Base-by-base conservation (phyloP, 352 stramenopile genomes). In the Blastocystis sp. region DNA sequence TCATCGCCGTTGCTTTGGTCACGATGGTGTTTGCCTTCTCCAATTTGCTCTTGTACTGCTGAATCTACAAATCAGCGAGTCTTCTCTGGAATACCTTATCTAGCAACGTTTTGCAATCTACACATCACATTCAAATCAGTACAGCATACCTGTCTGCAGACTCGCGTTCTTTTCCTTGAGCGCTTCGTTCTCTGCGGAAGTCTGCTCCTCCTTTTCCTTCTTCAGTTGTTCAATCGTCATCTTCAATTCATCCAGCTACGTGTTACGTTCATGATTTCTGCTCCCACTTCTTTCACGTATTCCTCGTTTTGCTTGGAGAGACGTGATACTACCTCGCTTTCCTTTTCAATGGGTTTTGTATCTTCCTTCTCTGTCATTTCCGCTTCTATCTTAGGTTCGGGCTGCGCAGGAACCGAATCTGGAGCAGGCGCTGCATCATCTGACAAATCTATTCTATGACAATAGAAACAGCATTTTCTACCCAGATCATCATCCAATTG, bases 401-500 rank as follows among this genome's bases (percentile, higher is more conserved):
- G 43, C 38, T 17, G 21, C 64, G 28, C 56, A 52, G 10, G 40
- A 53, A 17, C 66, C 21, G 5, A 43, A 40, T 62, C 28, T 48
- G 41, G 10, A 64, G 41, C 3, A 81, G 41, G 21, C 4, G 34
- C 40, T 4, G 41, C 56, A 40, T 81, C 71, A 64, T 81, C 71
- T 21, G 71, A 81, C 0, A 81, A 21, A 40, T 38, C 71, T 81
- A 66, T 43, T 23, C n/a, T n/a, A 14, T 10, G 17, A 38, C 21
- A 65, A 11, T 40, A 62, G 14, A 64, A n/a, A 28, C 45, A 41
- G 43, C 4, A 65, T 40, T 4, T 52, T n/a, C 7, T 81, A 81
- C 71, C 71, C 38, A 81, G 48, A 64, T 81, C 71, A 41, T 65
- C 71, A 81, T 81, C 43, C 71, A 81, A 66, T 65, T 81, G 71